These are phyloP conservation scores for Pterocarpus santalinus DNA, from an alignment of 306 rosid species.

Conservation along the genomic window DNA sequence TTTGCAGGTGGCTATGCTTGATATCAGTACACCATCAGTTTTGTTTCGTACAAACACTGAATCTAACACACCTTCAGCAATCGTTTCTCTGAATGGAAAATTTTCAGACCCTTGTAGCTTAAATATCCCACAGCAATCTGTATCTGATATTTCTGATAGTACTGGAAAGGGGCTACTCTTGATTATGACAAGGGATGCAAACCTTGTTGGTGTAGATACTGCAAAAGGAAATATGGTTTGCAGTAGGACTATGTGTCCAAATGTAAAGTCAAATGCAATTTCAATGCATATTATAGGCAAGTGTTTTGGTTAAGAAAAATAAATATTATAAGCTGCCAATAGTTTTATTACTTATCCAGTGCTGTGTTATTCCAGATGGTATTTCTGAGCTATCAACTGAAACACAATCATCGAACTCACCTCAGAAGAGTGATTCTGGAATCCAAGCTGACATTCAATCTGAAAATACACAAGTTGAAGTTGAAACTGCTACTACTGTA, in stretches of 20 bases:
- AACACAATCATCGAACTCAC: conserved; percentile 46
- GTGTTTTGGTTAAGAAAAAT: conserved; percentile 50
- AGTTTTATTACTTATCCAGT: conserved; percentile 29
- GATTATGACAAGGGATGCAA: conserved; percentile 64
- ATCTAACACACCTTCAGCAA: conserved; percentile 63
- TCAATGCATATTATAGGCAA: conserved; percentile 78
- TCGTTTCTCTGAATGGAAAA: conserved; percentile 67
- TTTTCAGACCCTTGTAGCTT: conserved; percentile 56
- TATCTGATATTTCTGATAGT: conserved; percentile 53
- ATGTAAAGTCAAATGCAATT: conserved; percentile 62
- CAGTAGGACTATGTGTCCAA: conserved; percentile 53
- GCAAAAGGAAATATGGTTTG: conserved; percentile 63
- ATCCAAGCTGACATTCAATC: conserved; percentile 52
- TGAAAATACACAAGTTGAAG: conserved; percentile 57
- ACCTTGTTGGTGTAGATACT: conserved; percentile 61
- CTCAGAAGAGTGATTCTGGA: conserved; percentile 52
- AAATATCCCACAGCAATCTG: conserved; percentile 55
- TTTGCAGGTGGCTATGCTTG: conserved; percentile 89
- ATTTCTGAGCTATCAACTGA: conserved; percentile 55
- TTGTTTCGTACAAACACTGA: conserved; percentile 66
- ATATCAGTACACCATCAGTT: conserved; percentile 65
- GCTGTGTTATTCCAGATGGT: conserved; percentile 62
- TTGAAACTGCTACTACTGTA: conserved; percentile 48
- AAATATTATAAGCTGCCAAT: conserved; percentile 19
- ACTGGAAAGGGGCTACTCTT: conserved; percentile 59